Conservation (phyloP, 2,329 filamentous ascomycete species). For the Exserohilum turcica region DNA sequence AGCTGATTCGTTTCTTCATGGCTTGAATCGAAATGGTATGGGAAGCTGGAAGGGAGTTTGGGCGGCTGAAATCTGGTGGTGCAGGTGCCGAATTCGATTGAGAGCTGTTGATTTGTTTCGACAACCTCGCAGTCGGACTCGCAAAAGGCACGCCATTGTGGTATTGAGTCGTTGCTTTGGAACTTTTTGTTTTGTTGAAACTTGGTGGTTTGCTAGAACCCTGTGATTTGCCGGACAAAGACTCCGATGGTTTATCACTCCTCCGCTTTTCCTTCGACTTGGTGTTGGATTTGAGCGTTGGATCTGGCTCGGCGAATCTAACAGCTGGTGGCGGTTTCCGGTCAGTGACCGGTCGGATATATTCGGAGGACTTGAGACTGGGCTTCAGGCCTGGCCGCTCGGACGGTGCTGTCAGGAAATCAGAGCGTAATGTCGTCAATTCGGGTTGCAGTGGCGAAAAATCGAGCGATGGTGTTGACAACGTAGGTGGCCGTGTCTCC, state of each 20-base stretch:
- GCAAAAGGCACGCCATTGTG: conserved; percentile 6
- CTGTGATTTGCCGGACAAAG: conserved; percentile 4
- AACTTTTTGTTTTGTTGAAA: conserved; percentile 14
- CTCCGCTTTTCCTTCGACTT: conserved; percentile 6
- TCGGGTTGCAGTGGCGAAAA: background rate
- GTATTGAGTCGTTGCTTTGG: conserved; percentile 9
- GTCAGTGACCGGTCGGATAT: conserved; percentile 13
- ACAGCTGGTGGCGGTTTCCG: conserved; percentile 30
- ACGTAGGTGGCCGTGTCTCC: background rate
- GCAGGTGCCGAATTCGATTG: conserved; percentile 9
- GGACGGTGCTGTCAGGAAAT: background rate
- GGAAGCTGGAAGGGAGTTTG: conserved; percentile 12
- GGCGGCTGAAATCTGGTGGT: conserved; percentile 6
- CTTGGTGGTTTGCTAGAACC: conserved; percentile 4
- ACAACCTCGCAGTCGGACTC: conserved; percentile 9
- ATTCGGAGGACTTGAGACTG: conserved; percentile 26
- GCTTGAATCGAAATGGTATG: conserved; percentile 6
- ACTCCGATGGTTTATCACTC: conserved; percentile 6
- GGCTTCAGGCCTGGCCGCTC: conserved; percentile 31
- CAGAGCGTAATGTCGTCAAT: background rate
- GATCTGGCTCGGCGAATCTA: conserved; percentile 31
- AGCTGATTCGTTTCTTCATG: conserved; percentile 10
- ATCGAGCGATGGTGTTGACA: background rate
- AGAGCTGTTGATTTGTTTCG: conserved; percentile 10
- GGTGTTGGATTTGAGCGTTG: conserved; percentile 10